phyloP scores from a whole-genome alignment of 2,329 filamentous ascomycete species.

The Ambrosiella cleistominuta region DNA sequence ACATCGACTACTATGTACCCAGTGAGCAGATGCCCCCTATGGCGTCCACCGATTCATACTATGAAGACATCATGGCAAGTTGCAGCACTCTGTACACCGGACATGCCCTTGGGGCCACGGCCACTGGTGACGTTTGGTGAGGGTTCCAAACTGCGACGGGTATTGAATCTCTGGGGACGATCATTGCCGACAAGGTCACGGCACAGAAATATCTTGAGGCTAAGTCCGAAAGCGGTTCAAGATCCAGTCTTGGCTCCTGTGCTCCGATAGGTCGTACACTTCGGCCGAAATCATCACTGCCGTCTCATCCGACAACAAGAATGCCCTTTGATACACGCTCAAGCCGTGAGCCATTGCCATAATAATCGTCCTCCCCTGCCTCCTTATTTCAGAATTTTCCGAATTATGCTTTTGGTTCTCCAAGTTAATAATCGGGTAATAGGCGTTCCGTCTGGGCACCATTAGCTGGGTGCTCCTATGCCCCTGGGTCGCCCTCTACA shows the following conservation, averaged over 20 bases:
- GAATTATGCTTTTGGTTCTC: conserved; percentile 20
- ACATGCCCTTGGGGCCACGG: too few species aligned
- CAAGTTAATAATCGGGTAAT: conserved; percentile 19
- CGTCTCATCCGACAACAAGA: background rate
- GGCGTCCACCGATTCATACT: too few species aligned
- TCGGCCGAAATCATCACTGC: background rate
- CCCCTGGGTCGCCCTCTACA: conserved; percentile 15
- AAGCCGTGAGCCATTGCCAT: conserved; percentile 16
- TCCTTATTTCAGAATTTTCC: conserved; percentile 19
- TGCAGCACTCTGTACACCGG: too few species aligned
- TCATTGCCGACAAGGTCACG: background rate
- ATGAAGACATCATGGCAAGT: too few species aligned
- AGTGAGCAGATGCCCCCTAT: too few species aligned
- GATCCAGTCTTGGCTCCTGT: background rate
- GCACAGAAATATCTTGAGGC: background rate
- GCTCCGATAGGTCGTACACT: background rate
- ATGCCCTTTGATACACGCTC: background rate
- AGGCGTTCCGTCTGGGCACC: conserved; percentile 18
- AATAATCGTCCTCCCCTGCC: conserved; percentile 16
- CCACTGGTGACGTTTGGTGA: background rate
- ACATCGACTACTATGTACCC: too few species aligned
- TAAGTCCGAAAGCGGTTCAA: background rate
- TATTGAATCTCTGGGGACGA: background rate
- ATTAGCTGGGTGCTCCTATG: conserved; percentile 18
- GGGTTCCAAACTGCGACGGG: background rate